These are phyloP conservation scores for Xerocomellus intermedius DNA, from an alignment of 768 basidiomycete genomes.

Conservation along the genomic window DNA sequence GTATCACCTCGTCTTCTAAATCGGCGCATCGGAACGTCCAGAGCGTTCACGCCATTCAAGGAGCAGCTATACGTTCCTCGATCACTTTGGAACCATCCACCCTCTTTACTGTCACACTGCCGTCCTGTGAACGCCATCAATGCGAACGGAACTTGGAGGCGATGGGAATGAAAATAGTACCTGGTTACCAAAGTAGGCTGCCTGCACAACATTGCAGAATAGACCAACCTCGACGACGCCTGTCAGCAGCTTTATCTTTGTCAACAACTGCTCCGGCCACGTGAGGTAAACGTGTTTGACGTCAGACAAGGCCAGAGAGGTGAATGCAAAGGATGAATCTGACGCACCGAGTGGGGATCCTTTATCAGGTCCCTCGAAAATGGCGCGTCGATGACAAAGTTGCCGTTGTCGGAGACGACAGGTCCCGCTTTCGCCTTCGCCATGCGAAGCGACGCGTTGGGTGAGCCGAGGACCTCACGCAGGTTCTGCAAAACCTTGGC, in stretches of 20 bases:
- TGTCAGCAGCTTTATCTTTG: conserved; percentile 87
- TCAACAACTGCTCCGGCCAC: conserved; percentile 54
- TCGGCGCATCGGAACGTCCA: neutral
- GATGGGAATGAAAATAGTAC: conserved; percentile 35
- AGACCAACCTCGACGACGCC: conserved; percentile 98
- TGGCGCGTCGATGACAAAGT: conserved; percentile 96
- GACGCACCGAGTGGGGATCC: conserved; percentile 57
- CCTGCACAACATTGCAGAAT: conserved; percentile 90
- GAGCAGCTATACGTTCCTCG: conserved; percentile 17
- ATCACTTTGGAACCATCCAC: conserved; percentile 22
- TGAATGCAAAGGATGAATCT: neutral
- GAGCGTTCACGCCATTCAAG: neutral
- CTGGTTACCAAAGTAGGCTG: conserved; percentile 95
- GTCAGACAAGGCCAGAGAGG: neutral
- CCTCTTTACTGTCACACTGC: conserved; percentile 64
- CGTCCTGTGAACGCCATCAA: conserved; percentile 45
- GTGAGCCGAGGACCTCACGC: conserved; percentile 56
- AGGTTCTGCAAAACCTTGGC: conserved; percentile 79
- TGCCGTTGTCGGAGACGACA: conserved; percentile 95
- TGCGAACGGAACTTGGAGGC: neutral
- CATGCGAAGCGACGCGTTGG: conserved; percentile 84
- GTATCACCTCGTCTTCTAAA: neutral
- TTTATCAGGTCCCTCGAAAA: conserved; percentile 69
- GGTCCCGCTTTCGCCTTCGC: conserved; percentile 92
- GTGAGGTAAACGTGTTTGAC: no score